Evolutionary conservation across 306 rosid species (phyloP), one percentile per base, ranked within the genome.

Genomic region (Gastrolobium bilobum): DNA sequence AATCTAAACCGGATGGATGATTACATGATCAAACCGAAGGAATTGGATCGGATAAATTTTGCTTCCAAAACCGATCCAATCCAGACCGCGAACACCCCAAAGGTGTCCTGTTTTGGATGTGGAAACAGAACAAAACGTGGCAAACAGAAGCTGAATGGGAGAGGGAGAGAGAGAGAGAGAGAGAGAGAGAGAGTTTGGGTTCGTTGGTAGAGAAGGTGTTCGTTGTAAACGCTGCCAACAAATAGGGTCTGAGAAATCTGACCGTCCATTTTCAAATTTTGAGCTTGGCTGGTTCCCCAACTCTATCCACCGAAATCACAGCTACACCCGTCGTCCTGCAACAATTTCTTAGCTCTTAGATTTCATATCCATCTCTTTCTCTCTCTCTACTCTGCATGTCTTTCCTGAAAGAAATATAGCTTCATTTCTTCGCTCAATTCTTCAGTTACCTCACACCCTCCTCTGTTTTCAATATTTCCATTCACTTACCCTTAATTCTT

Each of bases 311-410:
- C 92, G 97, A 88, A 84, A 87, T 84, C 84, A 54, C 76, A 88
- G 90, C 91, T 92, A 66, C 66, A 65, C 97, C 97, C 84, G 30
- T 88, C 91, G 50, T 83, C 76, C 40, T 46, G 20, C 83, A 63
- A 61, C 76, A 73, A 20, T 68, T 78, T 73, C 43, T 87, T 50
- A 59, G 50, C 82, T 83, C 66, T 60, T 76, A 31, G 65, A 66
- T 66, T 2, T 42, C 73, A 54, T 50, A 60, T 73, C 84, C 50
- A 34, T 60, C 74, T 78, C 75, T 75, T 73, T 78, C 61, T 54
- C 29, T 71, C 71, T 68, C 29, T 53, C 63, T 52, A 59, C 66
- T 66, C 4, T 52, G 4, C 35, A 48, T 68, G 10, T 58, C 47
- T 13, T 48, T 6, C 76, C 35, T 40, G 1, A 1, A 56, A 57